Evolutionary conservation across 2,329 filamentous ascomycete species (phyloP).

Genomic region (Colletotrichum eremochloae): DNA sequence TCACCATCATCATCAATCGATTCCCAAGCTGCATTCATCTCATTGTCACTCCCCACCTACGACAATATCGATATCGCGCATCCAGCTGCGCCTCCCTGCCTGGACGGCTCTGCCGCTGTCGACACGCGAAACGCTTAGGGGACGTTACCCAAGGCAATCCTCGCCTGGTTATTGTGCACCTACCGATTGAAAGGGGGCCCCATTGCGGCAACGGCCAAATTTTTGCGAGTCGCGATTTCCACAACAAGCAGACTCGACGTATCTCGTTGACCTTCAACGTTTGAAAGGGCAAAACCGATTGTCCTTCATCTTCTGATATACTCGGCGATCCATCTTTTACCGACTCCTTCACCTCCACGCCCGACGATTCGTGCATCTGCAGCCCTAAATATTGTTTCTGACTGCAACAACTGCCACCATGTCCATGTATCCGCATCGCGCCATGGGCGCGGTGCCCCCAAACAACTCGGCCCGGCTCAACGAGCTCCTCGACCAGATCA

Average conservation of each 20-base stretch:
- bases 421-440: slow-evolving; percentile 93
- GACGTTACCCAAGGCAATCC: slow-evolving; percentile 37
- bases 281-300: background rate
- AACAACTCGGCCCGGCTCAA: slow-evolving; percentile 76
- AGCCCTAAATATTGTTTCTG: background rate
- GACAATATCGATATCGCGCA: slow-evolving; percentile 18
- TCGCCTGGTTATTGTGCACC: slow-evolving; percentile 28
- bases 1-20: slow-evolving; percentile 30
- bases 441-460: slow-evolving; percentile 79
- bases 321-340: background rate
- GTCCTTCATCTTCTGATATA: background rate
- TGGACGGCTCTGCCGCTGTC: slow-evolving; percentile 38
- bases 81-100: slow-evolving; percentile 29
- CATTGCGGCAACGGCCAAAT: slow-evolving; percentile 36
- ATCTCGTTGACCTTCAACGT: slow-evolving; percentile 10
- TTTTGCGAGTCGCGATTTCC: slow-evolving; percentile 29
- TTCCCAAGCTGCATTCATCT: slow-evolving; percentile 1
- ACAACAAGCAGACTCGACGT: background rate
- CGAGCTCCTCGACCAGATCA: slow-evolving; percentile 92
- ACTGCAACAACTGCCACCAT: slow-evolving; percentile 52
- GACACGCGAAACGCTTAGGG: slow-evolving; percentile 20
- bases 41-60: slow-evolving; percentile 7
- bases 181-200: slow-evolving; percentile 31
- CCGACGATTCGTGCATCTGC: background rate
- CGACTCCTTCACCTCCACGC: slow-evolving; percentile 5